These are phyloP conservation scores for Maudiozyma bulderi DNA, from an alignment of 805 yeast species.

Conservation along the genomic window DNA sequence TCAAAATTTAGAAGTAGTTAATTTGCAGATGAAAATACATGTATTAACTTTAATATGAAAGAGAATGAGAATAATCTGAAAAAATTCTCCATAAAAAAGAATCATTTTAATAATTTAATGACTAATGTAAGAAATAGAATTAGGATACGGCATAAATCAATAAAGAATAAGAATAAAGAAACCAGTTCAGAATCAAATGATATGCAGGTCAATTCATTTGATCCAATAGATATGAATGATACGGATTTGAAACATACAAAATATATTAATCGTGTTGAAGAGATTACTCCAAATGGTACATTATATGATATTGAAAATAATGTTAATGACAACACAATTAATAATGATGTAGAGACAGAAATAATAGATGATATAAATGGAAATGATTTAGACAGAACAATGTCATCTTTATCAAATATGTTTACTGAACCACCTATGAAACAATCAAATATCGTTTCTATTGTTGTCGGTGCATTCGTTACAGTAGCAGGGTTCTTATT, in stretches of 20 bases:
- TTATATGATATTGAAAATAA: neutral
- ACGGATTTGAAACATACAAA: neutral
- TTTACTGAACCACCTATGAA: slow-evolving; percentile 26
- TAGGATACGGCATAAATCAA: slow-evolving; percentile 1
- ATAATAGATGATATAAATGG: neutral
- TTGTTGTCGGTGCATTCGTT: slow-evolving; percentile 68
- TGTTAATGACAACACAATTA: neutral
- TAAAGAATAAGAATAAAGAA: neutral
- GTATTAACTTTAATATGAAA: no score
- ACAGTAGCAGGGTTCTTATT: slow-evolving; percentile 87
- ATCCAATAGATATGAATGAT: neutral
- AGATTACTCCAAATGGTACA: neutral
- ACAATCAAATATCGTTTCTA: slow-evolving; percentile 53
- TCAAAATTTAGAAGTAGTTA: no score
- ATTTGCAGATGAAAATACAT: no score
- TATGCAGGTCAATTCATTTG: neutral
- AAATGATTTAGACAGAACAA: neutral
- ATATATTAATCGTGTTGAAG: neutral
- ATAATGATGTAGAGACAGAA: no score
- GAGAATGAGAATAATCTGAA: neutral
- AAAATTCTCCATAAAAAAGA: neutral
- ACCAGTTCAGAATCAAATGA: neutral
- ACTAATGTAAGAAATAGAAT: slow-evolving; percentile 1
- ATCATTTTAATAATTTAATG: slow-evolving; percentile 3
- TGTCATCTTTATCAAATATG: slow-evolving; percentile 10